Percentiles rank a stretch among this genome's conserved stretches.
phyloP scores from a whole-genome alignment of 2,329 filamentous ascomycete genomes.

The Cladosporium colombiae region DNA sequence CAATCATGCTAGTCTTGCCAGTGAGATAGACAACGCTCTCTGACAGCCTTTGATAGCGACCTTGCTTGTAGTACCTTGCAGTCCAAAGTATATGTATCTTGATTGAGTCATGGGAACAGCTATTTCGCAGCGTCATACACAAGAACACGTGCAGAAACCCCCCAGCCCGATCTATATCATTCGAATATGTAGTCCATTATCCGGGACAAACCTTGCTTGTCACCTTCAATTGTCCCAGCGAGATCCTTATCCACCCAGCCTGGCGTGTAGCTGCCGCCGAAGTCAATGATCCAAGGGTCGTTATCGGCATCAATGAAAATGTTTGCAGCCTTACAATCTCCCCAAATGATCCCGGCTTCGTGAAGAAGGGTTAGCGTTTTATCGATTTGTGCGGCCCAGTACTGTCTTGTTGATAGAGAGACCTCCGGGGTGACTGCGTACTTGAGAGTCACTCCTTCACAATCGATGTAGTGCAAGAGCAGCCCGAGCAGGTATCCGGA shows the following conservation, averaged over 20 bases:
- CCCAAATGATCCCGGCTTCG: conserved; percentile 29
- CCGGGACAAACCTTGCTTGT: conserved; percentile 27
- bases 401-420: not conserved
- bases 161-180: not conserved
- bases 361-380: conserved; percentile 23
- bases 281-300: conserved; percentile 32
- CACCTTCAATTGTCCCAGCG: conserved; percentile 28
- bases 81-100: not conserved
- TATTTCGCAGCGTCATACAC: not conserved
- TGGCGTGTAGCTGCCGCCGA: conserved; percentile 30
- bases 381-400: conserved; percentile 13
- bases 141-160: not conserved
- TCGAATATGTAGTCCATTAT: conserved; percentile 22
- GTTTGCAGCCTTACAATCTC: conserved; percentile 33
- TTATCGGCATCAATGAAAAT: conserved; percentile 23
- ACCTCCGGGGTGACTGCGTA: not conserved
- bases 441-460: not conserved
- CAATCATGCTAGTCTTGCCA: not conserved
- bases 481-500: not conserved
- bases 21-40: not conserved
- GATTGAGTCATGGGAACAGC: not conserved
- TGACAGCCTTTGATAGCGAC: not conserved
- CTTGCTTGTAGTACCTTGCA: not conserved
- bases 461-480: not conserved
- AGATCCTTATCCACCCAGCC: conserved; percentile 31